These are phyloP conservation scores for Bipolaris bicolor DNA, from an alignment of 2,329 filamentous ascomycete species.

Conservation along the genomic window DNA sequence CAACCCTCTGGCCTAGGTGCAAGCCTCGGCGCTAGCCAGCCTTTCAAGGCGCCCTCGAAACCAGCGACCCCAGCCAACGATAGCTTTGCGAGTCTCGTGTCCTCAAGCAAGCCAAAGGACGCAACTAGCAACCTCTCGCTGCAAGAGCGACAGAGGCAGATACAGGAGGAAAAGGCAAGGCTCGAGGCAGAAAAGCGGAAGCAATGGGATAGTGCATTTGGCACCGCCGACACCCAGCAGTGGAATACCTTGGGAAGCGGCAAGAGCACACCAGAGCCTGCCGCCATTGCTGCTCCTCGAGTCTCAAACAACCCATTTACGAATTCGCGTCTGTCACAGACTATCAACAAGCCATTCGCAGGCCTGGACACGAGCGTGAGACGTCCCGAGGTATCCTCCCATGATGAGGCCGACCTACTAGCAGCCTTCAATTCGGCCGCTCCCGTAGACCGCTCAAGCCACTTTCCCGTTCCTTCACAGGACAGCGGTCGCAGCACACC, in stretches of 20 bases:
- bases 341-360: constrained; percentile 50
- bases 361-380: constrained; percentile 40
- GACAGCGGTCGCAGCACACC: constrained; percentile 53
- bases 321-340: constrained; percentile 38
- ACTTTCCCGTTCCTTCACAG: constrained; percentile 59
- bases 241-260: constrained; percentile 73
- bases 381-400: constrained; percentile 33
- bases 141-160: constrained; percentile 67
- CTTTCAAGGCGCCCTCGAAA: constrained; percentile 59
- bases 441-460: constrained; percentile 64
- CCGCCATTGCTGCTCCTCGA: constrained; percentile 31
- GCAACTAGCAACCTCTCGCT: constrained; percentile 71
- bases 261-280: constrained; percentile 56
- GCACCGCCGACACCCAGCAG: constrained; percentile 68
- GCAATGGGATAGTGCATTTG: constrained; percentile 78
- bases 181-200: constrained; percentile 77
- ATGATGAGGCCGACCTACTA: constrained; percentile 64
- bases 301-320: constrained; percentile 31
- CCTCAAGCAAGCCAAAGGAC: constrained; percentile 64
- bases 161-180: constrained; percentile 78
- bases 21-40: constrained; percentile 43
- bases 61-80: constrained; percentile 62
- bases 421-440: constrained; percentile 66
- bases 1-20: constrained; percentile 50
- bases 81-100: constrained; percentile 79